Conservation (phyloP, 352 stramenopile species). For the Pythium utonaiense region DNA sequence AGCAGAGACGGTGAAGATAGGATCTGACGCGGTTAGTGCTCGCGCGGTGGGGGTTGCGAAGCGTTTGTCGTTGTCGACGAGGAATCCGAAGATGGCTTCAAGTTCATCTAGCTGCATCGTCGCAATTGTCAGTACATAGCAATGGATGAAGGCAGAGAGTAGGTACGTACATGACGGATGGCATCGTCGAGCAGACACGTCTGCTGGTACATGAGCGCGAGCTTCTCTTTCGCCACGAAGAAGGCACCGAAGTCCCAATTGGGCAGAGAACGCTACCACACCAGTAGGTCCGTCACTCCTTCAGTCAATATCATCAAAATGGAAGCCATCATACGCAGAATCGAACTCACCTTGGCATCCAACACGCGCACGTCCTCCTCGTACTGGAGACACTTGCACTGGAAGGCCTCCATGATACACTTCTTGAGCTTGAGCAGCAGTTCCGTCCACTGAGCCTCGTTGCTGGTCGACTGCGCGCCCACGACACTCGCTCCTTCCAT, state of each 20-base stretch:
- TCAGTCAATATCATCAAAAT: neutral
- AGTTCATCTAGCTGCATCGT: constrained; percentile 65
- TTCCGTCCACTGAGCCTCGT: constrained; percentile 79
- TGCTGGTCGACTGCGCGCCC: constrained; percentile 59
- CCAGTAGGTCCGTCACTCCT: too few relatives aligned
- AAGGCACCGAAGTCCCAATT: constrained; percentile 81
- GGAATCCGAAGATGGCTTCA: constrained; percentile 61
- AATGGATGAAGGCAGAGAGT: neutral
- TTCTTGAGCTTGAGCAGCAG: constrained; percentile 56
- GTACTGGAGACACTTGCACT: constrained; percentile 75
- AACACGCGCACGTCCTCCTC: constrained; percentile 66
- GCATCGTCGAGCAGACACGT: constrained; percentile 80
- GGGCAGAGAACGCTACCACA: constrained; percentile 30
- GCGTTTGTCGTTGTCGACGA: constrained; percentile 21
- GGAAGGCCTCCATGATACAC: constrained; percentile 84
- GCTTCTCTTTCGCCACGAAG: constrained; percentile 70
- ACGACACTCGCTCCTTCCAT: constrained; percentile 68
- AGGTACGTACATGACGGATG: constrained; percentile 61
- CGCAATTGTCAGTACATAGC: neutral
- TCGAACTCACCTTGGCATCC: constrained; percentile 45
- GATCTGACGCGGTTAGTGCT: constrained; percentile 21
- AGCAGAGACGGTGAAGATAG: constrained; percentile 65
- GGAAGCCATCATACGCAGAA: neutral
- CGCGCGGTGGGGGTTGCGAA: constrained; percentile 1
- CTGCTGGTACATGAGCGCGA: constrained; percentile 84